phyloP scores from a whole-genome alignment of 495 filamentous ascomycete genomes.

The Aspergillus haitiensis region DNA sequence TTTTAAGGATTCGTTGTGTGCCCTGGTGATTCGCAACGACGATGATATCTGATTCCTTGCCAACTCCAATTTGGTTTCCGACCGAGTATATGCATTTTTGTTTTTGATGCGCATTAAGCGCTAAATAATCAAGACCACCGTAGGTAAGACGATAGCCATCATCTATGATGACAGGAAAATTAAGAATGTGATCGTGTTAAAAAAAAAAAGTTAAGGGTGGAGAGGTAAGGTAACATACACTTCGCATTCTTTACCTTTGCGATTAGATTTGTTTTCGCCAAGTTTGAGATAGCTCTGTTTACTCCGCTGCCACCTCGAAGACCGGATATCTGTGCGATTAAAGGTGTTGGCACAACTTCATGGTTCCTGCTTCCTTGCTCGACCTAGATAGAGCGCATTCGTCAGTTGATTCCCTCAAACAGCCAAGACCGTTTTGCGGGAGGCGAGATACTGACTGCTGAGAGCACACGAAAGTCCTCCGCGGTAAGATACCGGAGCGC shows the following conservation, averaged over 20 bases:
- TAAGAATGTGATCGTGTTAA: neutral
- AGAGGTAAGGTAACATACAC: conserved; percentile 47
- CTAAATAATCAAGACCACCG: conserved; percentile 94
- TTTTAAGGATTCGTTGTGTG: conserved; percentile 76
- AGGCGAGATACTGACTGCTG: conserved; percentile 64
- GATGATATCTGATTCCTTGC: conserved; percentile 96
- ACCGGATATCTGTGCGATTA: conserved; percentile 81
- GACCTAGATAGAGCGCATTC: conserved; percentile 54
- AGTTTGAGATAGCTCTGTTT: conserved; percentile 80
- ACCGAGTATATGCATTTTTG: conserved; percentile 80
- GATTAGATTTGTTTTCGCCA: conserved; percentile 92
- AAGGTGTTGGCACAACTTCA: conserved; percentile 86
- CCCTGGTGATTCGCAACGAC: conserved; percentile 72
- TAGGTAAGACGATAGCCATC: conserved; percentile 98
- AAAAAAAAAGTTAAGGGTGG: neutral
- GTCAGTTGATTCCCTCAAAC: conserved; percentile 32
- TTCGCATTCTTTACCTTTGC: conserved; percentile 91
- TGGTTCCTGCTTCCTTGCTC: conserved; percentile 95
- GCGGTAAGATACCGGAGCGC: conserved; percentile 84
- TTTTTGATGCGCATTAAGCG: conserved; percentile 83
- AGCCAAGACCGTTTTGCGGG: conserved; percentile 30
- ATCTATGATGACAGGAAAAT: conserved; percentile 46
- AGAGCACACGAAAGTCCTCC: conserved; percentile 95
- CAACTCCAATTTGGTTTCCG: conserved; percentile 91
- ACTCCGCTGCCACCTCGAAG: conserved; percentile 81